A percentile compares a stretch with the other conserved stretches of the same genome.
phyloP scores from a whole-genome alignment of 768 basidiomycete genomes.

The Boletales sp. region DNA sequence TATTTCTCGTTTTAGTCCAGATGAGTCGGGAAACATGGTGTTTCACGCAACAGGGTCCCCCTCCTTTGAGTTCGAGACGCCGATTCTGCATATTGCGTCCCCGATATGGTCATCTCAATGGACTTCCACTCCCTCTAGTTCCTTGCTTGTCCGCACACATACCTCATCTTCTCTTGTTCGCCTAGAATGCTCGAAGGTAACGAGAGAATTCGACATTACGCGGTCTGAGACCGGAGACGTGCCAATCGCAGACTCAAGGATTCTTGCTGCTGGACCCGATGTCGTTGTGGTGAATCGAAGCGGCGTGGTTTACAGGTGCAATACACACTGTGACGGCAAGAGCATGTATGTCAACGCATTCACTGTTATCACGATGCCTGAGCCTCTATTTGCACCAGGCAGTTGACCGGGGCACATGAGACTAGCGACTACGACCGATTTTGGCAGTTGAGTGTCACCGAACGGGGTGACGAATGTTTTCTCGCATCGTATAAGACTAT shows the following conservation, averaged over 20 bases:
- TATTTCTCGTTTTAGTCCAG: conserved; percentile 40
- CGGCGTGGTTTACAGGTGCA: conserved; percentile 51
- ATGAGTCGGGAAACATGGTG: conserved; percentile 12
- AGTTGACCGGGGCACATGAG: conserved; percentile 12
- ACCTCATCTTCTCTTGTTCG: conserved; percentile 41
- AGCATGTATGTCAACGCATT: conserved; percentile 36
- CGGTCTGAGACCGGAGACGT: conserved; percentile 40
- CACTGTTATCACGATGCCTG: neutral
- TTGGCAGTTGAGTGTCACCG: conserved; percentile 48
- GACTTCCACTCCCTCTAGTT: conserved; percentile 12
- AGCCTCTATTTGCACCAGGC: conserved; percentile 15
- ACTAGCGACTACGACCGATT: conserved; percentile 33
- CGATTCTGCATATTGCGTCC: conserved; percentile 61
- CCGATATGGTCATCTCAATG: conserved; percentile 20
- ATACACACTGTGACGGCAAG: conserved; percentile 33
- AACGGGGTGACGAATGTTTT: conserved; percentile 36
- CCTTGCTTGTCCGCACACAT: conserved; percentile 44
- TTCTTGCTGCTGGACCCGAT: conserved; percentile 31
- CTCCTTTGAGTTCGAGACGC: conserved; percentile 53
- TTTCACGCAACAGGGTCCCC: conserved; percentile 38
- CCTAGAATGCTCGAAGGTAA: conserved; percentile 22
- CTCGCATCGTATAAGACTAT: conserved; percentile 46
- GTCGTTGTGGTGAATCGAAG: conserved; percentile 45
- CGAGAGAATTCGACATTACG: conserved; percentile 36
- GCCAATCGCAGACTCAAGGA: conserved; percentile 46